phyloP scores from a whole-genome alignment of 495 filamentous ascomycete genomes.

The Trichoderma parareesei region DNA sequence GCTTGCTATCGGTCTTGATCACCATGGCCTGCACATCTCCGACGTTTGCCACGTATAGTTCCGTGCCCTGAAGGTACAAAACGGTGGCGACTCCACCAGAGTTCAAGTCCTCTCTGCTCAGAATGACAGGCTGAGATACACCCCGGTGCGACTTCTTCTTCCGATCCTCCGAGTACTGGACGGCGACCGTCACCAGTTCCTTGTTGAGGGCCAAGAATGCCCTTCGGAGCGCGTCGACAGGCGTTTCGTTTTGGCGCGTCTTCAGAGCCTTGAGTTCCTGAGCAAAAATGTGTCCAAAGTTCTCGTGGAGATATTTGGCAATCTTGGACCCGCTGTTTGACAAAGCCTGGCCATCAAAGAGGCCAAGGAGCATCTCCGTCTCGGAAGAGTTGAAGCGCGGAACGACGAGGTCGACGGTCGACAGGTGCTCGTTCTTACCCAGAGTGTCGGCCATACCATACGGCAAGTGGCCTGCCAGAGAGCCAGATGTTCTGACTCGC shows the following conservation, averaged over 20 bases:
- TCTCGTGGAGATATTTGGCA: slow-evolving; percentile 92
- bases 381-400: slow-evolving; percentile 88
- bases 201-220: slow-evolving; percentile 89
- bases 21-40: slow-evolving; percentile 93
- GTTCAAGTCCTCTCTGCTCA: slow-evolving; percentile 79
- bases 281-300: slow-evolving; percentile 75
- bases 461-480: slow-evolving; percentile 72
- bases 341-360: slow-evolving; percentile 88
- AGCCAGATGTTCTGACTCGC: slow-evolving; percentile 90
- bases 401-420: slow-evolving; percentile 95
- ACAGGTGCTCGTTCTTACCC: slow-evolving; percentile 85
- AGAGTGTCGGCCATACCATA: slow-evolving; percentile 99
- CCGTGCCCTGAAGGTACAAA: slow-evolving; percentile 77
- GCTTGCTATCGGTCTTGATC: slow-evolving; percentile 74
- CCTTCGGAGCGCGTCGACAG: slow-evolving; percentile 74
- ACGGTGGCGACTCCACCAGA: slow-evolving; percentile 91
- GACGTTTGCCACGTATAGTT: slow-evolving; percentile 90
- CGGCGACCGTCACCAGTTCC: slow-evolving; percentile 82
- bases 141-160: slow-evolving; percentile 56
- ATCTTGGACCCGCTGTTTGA: slow-evolving; percentile 87
- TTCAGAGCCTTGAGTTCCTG: slow-evolving; percentile 69
- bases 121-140: slow-evolving; percentile 48
- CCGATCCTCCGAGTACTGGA: slow-evolving; percentile 68
- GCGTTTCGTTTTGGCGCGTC: slow-evolving; percentile 50
- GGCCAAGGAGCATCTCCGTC: slow-evolving; percentile 78